Base-by-base conservation (phyloP, 2,329 filamentous ascomycete species). In the Neofusicoccum umdonicola region DNA sequence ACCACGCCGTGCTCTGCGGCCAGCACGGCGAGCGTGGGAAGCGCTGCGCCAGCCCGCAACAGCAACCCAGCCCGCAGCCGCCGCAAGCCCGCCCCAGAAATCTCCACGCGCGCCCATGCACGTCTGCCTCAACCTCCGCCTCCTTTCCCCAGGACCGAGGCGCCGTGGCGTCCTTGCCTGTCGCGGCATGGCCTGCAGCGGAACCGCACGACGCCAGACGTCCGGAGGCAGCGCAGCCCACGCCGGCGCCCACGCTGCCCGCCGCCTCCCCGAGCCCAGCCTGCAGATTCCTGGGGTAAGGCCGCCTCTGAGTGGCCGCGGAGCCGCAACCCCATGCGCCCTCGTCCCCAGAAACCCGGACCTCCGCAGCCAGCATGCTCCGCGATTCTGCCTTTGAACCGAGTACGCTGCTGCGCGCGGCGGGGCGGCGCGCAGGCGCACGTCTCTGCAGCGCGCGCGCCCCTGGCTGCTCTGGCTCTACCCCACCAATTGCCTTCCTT, bases 81-180 rank as follows among this genome's bases (percentile, higher is more conserved):
- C 54, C 54, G 54, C 41, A 60, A 31, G 56, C 56, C 56, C 56
- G 56, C 56, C 35, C 52, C 52, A 57, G 35, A 19, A 35, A 15
- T 60, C 42, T 47, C 41, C 41, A 47, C 42, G 56, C 56, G 42
- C 56, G 19, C 37, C 54, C 54, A 35, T 39, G 22, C 54, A 27
- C 34, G 41, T 13, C 52, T 15, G 9, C 52, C 22, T 27, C 41
- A 60, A 15, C 56, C 56, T 60, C 56, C 42, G 22, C 56, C 42
- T 45, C 34, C 37, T 31, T 60, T 60, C 56, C 56, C 56, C 56
- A 60, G 56, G 42, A 17, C 56, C 56, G 56, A 60, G n/a, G 22
- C 56, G 15, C 39, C 44, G 31, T 35, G 41, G 27, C 34, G 17
- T 31, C 56, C 42, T 35, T 47, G 56, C 56, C 56, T 13, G 42